phyloP scores from a whole-genome alignment of 2,329 filamentous ascomycete species.

The Fusarium irregulare region DNA sequence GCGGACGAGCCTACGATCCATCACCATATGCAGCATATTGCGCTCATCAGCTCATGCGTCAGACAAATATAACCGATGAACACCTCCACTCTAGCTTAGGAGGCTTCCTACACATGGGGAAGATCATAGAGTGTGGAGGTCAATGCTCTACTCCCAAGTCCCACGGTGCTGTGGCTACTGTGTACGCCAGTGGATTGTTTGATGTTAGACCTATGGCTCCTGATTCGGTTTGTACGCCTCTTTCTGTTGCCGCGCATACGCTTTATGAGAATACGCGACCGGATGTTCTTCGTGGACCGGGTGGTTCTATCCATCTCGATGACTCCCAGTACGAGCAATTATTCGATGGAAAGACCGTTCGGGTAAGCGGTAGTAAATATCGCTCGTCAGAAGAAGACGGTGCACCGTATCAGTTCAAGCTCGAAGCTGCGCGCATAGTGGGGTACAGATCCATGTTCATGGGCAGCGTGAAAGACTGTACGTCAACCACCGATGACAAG shows the following conservation, averaged over 20 bases:
- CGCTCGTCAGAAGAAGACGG: constrained; percentile 11
- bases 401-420: constrained; percentile 38
- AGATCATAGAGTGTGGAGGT: constrained; percentile 66
- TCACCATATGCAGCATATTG: constrained; percentile 54
- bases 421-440: constrained; percentile 34
- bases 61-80: neutral
- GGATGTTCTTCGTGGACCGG: constrained; percentile 62
- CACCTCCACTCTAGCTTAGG: constrained; percentile 43
- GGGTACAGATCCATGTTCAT: constrained; percentile 43
- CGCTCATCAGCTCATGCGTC: constrained; percentile 18
- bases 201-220: constrained; percentile 58
- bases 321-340: constrained; percentile 44
- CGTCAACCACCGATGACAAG: accelerated
- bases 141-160: constrained; percentile 61
- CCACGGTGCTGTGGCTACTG: constrained; percentile 53
- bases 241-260: constrained; percentile 64
- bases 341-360: constrained; percentile 16
- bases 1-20: constrained; percentile 58
- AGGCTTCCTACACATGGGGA: constrained; percentile 61
- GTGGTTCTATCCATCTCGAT: constrained; percentile 58
- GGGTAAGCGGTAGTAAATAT: constrained; percentile 30
- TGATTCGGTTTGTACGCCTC: constrained; percentile 56
- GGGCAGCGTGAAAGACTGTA: constrained; percentile 39
- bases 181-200: constrained; percentile 57
- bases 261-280: constrained; percentile 67